Evolutionary conservation across 2,329 filamentous ascomycete species (phyloP), one percentile per base, ranked within the genome.

Genomic region (Thelonectria blattea): DNA sequence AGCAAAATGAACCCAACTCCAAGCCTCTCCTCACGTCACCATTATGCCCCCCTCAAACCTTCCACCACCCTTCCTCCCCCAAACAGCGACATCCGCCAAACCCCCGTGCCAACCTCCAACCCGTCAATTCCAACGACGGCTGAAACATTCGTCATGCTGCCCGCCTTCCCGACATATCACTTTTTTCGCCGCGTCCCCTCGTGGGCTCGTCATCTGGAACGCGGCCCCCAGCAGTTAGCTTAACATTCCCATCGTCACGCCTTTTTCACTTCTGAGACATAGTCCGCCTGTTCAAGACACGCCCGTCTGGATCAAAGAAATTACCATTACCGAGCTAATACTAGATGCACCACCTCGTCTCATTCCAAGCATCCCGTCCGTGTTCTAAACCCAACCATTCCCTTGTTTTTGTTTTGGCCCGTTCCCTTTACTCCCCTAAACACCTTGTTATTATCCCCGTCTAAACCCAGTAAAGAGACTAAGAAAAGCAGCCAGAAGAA

Each of bases 401-500:
- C 37, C 7, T 34, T 22, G 20, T 39, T 48, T 32, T 47, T 24
- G 22, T 24, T 27, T 47, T 47, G 12, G 22, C 22, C 30, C 42
- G 24, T 30, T 41, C 56, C 45, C 54, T 18, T 34, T n/a, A 24
- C 50, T 49, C 51, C 34, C 14, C 43, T 24, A 32, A 45, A 48
- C 14, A 54, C 17, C 41, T 41, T 42, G 18, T 17, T 27, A 12
- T 51, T 30, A 22, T 37, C 12, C 17, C n/a, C 37, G 43, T 48
- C 43, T 30, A 18, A 17, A 43, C 14, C 24, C 34, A 53, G 20
- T 20, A 41, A 27, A 30, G 34, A 49, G 27, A 46, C 51, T 20
- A 51, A 34, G 58, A 45, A 46, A 45, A 59, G 58, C 60, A 60
- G 58, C 50, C 59, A 61, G 66, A 60, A 58, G 55, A 62, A 67